Conservation (phyloP, 495 filamentous ascomycete genomes). For the Penicillium lividum region DNA sequence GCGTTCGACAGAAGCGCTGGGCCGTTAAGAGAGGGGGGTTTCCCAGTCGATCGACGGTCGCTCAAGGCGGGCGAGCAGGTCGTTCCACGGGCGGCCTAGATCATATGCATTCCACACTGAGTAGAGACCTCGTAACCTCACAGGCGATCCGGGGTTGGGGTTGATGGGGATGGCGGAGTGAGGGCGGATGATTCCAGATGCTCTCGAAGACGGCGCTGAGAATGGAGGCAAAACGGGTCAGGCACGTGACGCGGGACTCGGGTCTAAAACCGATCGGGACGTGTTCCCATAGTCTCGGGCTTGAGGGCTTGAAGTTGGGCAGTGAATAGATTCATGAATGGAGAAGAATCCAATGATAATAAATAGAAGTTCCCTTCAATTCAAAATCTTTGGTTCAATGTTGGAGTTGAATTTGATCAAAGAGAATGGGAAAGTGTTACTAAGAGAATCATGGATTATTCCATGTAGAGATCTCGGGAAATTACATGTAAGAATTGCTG, state of each 20-base stretch:
- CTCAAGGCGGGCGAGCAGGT: slow-evolving; percentile 44
- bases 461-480: no score
- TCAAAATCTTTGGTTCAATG: no score
- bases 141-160: slow-evolving; percentile 21
- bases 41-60: slow-evolving; percentile 37
- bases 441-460: not conserved
- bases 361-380: not conserved
- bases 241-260: slow-evolving; percentile 37
- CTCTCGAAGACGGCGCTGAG: slow-evolving; percentile 32
- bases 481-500: no score
- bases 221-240: slow-evolving; percentile 40
- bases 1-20: slow-evolving; percentile 23
- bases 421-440: not conserved
- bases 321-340: not conserved
- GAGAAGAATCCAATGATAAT: not conserved
- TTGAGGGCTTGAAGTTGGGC: no score
- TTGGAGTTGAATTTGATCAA: no score
- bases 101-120: slow-evolving; percentile 44
- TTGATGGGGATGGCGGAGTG: slow-evolving; percentile 30
- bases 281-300: not conserved
- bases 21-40: slow-evolving; percentile 25
- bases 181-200: slow-evolving; percentile 33
- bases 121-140: slow-evolving; percentile 17
- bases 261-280: slow-evolving; percentile 2
- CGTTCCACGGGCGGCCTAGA: slow-evolving; percentile 39